A percentile compares a stretch with the other conserved stretches of the same genome.
phyloP scores from a whole-genome alignment of 805 yeast genomes.

The Candida methanosorbosa region DNA sequence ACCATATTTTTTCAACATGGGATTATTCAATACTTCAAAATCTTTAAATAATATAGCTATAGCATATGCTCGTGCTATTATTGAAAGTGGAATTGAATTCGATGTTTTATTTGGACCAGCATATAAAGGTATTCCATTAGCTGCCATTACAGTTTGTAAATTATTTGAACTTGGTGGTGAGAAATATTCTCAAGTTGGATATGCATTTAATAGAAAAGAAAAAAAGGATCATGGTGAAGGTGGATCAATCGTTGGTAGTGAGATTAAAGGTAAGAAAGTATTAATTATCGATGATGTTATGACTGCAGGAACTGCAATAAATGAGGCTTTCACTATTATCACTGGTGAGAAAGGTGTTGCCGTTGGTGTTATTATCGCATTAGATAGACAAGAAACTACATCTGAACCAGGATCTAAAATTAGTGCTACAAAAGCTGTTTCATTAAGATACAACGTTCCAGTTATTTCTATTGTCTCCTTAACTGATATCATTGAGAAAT shows the following conservation, averaged over 20 bases:
- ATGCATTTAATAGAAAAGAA: constrained; percentile 95
- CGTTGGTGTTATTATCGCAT: constrained; percentile 80
- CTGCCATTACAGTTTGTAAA: constrained; percentile 88
- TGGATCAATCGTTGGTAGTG: constrained; percentile 84
- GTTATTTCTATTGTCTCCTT: constrained; percentile 75
- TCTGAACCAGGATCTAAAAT: constrained; percentile 50
- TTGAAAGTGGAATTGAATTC: constrained; percentile 72
- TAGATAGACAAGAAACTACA: constrained; percentile 92
- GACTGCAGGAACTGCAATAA: constrained; percentile 98
- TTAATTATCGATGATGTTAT: constrained; percentile 93
- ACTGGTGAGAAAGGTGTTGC: constrained; percentile 58
- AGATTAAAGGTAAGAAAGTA: constrained; percentile 61
- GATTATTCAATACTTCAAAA: constrained; percentile 78
- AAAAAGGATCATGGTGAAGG: constrained; percentile 98
- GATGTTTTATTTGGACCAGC: constrained; percentile 97
- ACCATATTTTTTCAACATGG: constrained; percentile 95
- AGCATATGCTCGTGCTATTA: constrained; percentile 84
- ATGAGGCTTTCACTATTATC: constrained; percentile 85
- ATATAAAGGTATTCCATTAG: constrained; percentile 93
- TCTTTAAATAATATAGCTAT: constrained; percentile 74
- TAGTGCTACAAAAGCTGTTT: constrained; percentile 78
- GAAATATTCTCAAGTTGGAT: constrained; percentile 64
- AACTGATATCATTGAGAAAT: constrained; percentile 60
- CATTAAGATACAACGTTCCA: constrained; percentile 67
- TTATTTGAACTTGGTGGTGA: constrained; percentile 85